These are phyloP conservation scores for Paramecium primaurelia DNA, from an alignment of 73 alveolate genomes.

Conservation along the genomic window DNA sequence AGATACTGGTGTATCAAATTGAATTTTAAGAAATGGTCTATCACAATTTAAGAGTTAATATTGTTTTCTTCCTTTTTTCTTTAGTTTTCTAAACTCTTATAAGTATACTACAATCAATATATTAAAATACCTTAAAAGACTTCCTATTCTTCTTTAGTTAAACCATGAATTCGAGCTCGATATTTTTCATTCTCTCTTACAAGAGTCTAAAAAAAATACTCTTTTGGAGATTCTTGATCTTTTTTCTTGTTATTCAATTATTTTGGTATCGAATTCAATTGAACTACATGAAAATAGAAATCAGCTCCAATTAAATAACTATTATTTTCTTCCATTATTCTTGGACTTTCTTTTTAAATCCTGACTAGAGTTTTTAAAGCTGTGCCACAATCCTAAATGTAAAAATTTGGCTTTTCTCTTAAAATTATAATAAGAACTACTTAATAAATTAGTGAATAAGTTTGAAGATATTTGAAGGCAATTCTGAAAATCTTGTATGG, in stretches of 20 bases:
- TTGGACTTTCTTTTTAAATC: not conserved
- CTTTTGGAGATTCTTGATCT: not conserved
- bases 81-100: not conserved
- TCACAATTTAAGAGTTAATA: not conserved
- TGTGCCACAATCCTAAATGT: not conserved
- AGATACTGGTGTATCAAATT: not conserved
- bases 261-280: not conserved
- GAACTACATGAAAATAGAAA: not conserved
- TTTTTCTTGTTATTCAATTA: not conserved
- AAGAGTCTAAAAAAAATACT: not conserved
- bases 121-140: not conserved
- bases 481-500: not conserved
- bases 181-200: not conserved
- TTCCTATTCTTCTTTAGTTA: not conserved
- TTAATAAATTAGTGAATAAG: not conserved
- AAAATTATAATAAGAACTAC: not conserved
- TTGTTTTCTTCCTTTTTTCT: constrained; percentile 7
- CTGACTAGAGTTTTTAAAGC: not conserved
- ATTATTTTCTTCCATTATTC: not conserved
- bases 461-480: constrained; percentile 22
- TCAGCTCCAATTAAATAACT: constrained; percentile 27
- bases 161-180: constrained; percentile 6
- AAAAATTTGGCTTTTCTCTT: not conserved
- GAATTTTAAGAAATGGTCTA: constrained; percentile 26
- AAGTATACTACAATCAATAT: not conserved